Evolutionary conservation across 176 grass and related monocot genomes (phyloP), one percentile per base, ranked within the genome.

Genomic region (Oryza rufipogon): DNA sequence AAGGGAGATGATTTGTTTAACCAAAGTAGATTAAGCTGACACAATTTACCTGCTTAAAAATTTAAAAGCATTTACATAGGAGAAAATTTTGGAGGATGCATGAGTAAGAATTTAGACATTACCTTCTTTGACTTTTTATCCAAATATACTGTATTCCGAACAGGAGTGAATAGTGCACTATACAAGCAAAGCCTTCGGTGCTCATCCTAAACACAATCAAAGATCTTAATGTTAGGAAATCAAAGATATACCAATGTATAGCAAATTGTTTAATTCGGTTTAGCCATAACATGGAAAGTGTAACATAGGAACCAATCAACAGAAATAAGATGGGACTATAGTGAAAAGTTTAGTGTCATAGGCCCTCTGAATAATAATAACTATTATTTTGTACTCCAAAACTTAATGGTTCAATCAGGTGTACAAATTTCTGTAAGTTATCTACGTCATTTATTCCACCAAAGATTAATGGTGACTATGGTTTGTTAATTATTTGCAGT

Each of bases 51-150:
- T 25, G 22, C 61, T 54, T 32, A 81, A 81, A 64, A 0, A 65
- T 47, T 42, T 38, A 5, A 52, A 77, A 71, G 33, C 32, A 2
- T 13, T 68, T 32, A 70, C 16, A 81, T 49, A 73, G 41, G 75
- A 84, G 42, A 28, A 45, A 88, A 46, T 9, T 66, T 11, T 64
- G 39, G 67, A 78, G 69, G 25, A 78, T 81, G 75, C 71, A 84
- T 2, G 20, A 46, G 41, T 56, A 81, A 20, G 34, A 66, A 46
- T 41, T 56, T 84, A 20, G 34, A 60, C 20, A 6, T 76, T 88
- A 98, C 96, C 93, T 87, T 83, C 84, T 95, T 98, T 13, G 71
- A 92, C 83, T 83, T 98, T 86, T 90, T 98, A 85, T 95, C 96
- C 76, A 90, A 30, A 86, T 98, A 90, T 67, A 83, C 68, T 44